Evolutionary conservation across 2,329 filamentous ascomycete species (phyloP).

Genomic region (Penicillium frequentans): DNA sequence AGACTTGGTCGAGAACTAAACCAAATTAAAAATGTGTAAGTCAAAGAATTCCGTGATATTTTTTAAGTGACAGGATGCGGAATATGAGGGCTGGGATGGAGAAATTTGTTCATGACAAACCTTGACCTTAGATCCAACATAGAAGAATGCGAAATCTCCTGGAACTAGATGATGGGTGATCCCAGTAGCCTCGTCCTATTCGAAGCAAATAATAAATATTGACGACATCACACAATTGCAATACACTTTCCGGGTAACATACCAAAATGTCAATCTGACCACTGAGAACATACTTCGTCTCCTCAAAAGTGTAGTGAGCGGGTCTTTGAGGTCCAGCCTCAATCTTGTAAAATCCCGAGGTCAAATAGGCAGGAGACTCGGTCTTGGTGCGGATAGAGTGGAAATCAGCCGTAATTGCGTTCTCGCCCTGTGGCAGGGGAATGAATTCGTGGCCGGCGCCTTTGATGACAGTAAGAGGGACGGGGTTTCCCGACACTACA

Average conservation of each 20-base stretch:
- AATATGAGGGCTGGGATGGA: background rate
- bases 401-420: constrained; percentile 12
- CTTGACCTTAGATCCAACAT: constrained; percentile 15
- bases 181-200: constrained; percentile 15
- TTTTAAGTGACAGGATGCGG: background rate
- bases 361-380: constrained; percentile 8
- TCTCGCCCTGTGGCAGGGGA: constrained; percentile 10
- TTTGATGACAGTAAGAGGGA: constrained; percentile 14
- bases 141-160: constrained; percentile 15
- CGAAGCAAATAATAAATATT: background rate
- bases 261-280: constrained; percentile 13
- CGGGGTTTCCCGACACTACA: constrained; percentile 9
- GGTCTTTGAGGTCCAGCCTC: constrained; percentile 8
- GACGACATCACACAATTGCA: background rate
- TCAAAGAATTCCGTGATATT: too few species aligned
- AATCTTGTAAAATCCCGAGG: constrained; percentile 13
- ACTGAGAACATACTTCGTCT: constrained; percentile 15
- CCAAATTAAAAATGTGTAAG: background rate
- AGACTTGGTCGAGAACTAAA: constrained; percentile 15
- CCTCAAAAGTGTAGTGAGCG: constrained; percentile 11
- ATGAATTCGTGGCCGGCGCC: constrained; percentile 13
- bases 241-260: background rate
- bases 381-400: constrained; percentile 11
- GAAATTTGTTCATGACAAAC: background rate
- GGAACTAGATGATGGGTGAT: constrained; percentile 14